Evolutionary conservation across 2,329 filamentous ascomycete species (phyloP).

Genomic region (Xylariaceae sp.): DNA sequence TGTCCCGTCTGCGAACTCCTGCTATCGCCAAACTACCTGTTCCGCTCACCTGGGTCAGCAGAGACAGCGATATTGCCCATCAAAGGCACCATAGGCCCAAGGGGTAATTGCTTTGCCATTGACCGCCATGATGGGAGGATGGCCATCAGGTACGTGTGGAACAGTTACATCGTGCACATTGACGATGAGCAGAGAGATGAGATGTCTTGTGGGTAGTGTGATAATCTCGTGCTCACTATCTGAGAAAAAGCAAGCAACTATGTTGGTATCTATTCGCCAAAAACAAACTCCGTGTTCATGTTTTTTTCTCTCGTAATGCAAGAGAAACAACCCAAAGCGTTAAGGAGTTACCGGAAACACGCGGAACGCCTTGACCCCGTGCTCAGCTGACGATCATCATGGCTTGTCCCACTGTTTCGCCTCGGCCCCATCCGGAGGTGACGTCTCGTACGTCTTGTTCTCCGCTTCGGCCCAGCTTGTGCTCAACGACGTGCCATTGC

Average conservation of each 20-base stretch:
- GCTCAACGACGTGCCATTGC: constrained; percentile 86
- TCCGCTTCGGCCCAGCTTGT: constrained; percentile 88
- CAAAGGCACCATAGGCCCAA: not conserved
- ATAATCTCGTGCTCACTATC: constrained; percentile 2
- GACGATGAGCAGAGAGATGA: no score
- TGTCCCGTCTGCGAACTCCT: not conserved
- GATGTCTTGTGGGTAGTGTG: not conserved
- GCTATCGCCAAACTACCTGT: constrained; percentile 9
- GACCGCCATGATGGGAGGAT: no score
- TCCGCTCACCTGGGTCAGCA: constrained; percentile 19
- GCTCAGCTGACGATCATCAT: no score
- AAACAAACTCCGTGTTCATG: no score
- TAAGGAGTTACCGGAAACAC: no score
- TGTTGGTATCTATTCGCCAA: constrained; percentile 10
- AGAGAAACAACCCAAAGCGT: no score
- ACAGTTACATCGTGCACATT: constrained; percentile 4
- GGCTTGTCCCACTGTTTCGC: constrained; percentile 64
- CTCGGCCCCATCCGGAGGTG: constrained; percentile 72
- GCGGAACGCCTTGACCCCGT: no score
- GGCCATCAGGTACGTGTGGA: not conserved
- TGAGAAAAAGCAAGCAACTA: constrained; percentile 1
- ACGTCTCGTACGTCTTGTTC: constrained; percentile 64
- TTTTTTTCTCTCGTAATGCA: no score
- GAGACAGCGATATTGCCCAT: not conserved
- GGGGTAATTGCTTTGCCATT: no score